phyloP scores from a whole-genome alignment of 2,329 filamentous ascomycete genomes.

The Epicoccum sorghinum region DNA sequence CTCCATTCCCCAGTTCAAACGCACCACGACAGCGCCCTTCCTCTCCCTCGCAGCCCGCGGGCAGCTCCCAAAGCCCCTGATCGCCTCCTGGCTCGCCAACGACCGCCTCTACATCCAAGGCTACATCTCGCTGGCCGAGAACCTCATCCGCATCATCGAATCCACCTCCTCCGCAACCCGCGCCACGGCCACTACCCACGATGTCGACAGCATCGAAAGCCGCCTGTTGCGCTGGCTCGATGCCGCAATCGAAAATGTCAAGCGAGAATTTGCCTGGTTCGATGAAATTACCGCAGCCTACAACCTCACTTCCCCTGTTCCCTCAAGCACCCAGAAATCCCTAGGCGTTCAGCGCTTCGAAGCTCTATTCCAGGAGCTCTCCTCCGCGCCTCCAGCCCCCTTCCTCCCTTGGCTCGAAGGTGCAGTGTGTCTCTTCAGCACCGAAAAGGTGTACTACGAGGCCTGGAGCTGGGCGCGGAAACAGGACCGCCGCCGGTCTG shows the following conservation, averaged over 20 bases:
- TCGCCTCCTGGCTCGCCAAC: conserved; percentile 45
- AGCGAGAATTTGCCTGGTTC: conserved; percentile 40
- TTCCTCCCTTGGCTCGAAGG: conserved; percentile 45
- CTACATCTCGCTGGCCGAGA: conserved; percentile 36
- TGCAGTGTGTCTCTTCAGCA: conserved; percentile 40
- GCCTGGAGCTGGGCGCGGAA: conserved; percentile 43
- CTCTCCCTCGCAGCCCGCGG: conserved; percentile 38
- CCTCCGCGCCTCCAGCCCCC: conserved; percentile 6
- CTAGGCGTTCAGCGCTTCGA: conserved; percentile 41
- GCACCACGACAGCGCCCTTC: conserved; percentile 40
- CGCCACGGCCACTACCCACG: conserved; percentile 21
- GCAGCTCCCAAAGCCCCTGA: conserved; percentile 34
- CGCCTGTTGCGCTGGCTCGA: conserved; percentile 40
- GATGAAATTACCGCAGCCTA: conserved; percentile 39
- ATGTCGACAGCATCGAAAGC: conserved; percentile 24
- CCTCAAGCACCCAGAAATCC: conserved; percentile 19
- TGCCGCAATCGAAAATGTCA: conserved; percentile 39
- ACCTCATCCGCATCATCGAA: conserved; percentile 29
- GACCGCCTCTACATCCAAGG: conserved; percentile 42
- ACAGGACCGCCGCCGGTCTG: conserved; percentile 24
- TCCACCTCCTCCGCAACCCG: conserved; percentile 20
- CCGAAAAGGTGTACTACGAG: conserved; percentile 44
- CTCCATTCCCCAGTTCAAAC: conserved; percentile 33
- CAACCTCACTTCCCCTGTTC: conserved; percentile 3
- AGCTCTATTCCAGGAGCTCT: conserved; percentile 27